Base-by-base conservation (phyloP, 768 basidiomycete genomes). In the Ramaria sp. region DNA sequence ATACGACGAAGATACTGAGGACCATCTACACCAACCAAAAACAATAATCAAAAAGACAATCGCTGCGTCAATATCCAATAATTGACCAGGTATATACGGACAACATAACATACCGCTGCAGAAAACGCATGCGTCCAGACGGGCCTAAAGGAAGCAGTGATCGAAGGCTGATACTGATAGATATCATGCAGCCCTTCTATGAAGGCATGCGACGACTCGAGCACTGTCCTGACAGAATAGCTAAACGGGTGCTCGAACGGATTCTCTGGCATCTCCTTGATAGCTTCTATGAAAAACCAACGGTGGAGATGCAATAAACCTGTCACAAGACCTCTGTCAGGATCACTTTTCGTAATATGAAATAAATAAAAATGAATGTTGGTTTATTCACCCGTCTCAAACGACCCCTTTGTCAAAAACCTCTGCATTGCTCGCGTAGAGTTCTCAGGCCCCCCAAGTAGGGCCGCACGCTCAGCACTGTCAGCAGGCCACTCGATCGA, bases 21-120 rank as follows among this genome's bases (percentile, higher is more conserved):
- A 47, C 53, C 53, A 55, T 55, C 53, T 55, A 38, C 8, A 9
- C n/a, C n/a, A n/a, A n/a, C n/a, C n/a, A n/a, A n/a, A n/a, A n/a
- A n/a, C n/a, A n/a, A n/a, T n/a, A n/a, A n/a, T n/a, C n/a, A n/a
- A n/a, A n/a, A n/a, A n/a, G n/a, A n/a, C n/a, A n/a, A n/a, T n/a
- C n/a, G n/a, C n/a, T n/a, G n/a, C n/a, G n/a, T n/a, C n/a, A n/a
- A n/a, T n/a, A n/a, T n/a, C n/a, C n/a, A n/a, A n/a, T n/a, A n/a
- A n/a, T n/a, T n/a, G n/a, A n/a, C n/a, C n/a, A n/a, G n/a, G n/a
- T n/a, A n/a, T n/a, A n/a, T n/a, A n/a, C n/a, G n/a, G n/a, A n/a
- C n/a, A n/a, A n/a, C 22, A 7, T 13, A 15, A 47, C 53, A 12
- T 32, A 55, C 53, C 20, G 43, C 43, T 13, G 43, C 53, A 16